Evolutionary conservation across 2,329 filamentous ascomycete genomes (phyloP), one percentile per base, ranked within the genome.

Genomic region (Fusarium proliferatum): DNA sequence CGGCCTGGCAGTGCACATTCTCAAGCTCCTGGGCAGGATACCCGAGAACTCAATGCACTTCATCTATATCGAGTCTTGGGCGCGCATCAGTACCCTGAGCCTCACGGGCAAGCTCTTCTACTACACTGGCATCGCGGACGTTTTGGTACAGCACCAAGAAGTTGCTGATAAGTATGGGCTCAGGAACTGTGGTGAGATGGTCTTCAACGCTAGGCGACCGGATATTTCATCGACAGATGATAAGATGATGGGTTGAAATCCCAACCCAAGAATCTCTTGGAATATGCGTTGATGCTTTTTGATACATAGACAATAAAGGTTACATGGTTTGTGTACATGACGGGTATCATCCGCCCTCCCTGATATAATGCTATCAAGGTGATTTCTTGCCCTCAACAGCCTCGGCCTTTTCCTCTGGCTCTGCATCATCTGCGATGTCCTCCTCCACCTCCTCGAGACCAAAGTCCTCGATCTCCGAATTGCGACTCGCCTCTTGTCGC

Each of bases 51-150:
- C 88, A 72, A 91, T 96, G 84, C 89, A 90, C 71, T 91, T 93
- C 15, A 86, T 98, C 19, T 99, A 96, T 80, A 89, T 98, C 34
- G 96, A 99, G 85, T 96, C 93, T 26, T 98, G 95, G 92, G 96
- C 96, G 6, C 88, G 96, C 21, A 93, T 97, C 21, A 91, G 88
- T 73, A 92, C 89, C 17, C 83, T 98, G 73, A 98, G 96, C 83
- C 81, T 98, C 67, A 97, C 94, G 42, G 96, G 96, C 1, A 92
- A 90, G 79, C 84, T 98, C 42, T 85, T 99, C 64, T 83, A 92
- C 65, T 84, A 85, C 73, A 85, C 85, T 4, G 84, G 86, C 51
- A 82, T 97, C 45, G 93, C 93, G 53, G 94, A 97, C 82, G 84
- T 91, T 55, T 93, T 97, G 59, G 94, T 97, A 63, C 95, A 98